A percentile compares a stretch with the other conserved stretches of the same genome.
Conservation (phyloP, 108 stramenopile species). For the Cyclotella baltica region DNA sequence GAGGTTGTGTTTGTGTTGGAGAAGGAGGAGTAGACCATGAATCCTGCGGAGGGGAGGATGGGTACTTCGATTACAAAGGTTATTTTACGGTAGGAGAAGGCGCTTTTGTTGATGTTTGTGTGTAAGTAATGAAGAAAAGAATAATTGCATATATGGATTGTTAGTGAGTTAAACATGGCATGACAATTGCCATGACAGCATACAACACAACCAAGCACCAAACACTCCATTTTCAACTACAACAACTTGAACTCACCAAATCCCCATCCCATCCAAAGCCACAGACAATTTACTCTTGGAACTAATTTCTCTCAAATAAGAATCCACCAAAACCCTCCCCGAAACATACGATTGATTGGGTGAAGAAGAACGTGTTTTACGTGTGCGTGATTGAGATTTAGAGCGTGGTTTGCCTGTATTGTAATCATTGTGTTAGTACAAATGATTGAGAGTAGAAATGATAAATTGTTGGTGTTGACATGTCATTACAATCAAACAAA, state of each 20-base stretch:
- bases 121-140: too few relatives aligned
- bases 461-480: too few relatives aligned
- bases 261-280: constrained; percentile 44
- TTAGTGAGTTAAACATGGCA: too few relatives aligned
- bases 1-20: constrained; percentile 19
- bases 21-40: constrained; percentile 48
- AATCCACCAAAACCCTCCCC: constrained; percentile 40
- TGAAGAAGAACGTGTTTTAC: constrained; percentile 23
- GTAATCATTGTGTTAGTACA: too few relatives aligned
- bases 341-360: constrained; percentile 22
- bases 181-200: too few relatives aligned
- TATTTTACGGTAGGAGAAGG: constrained; percentile 42
- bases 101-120: too few relatives aligned
- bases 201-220: too few relatives aligned
- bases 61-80: constrained; percentile 53
- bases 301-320: constrained; percentile 43
- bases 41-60: constrained; percentile 33
- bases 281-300: constrained; percentile 43
- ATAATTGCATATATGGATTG: too few relatives aligned
- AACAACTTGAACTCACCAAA: too few relatives aligned
- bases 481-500: not conserved
- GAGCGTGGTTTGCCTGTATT: constrained; percentile 41
- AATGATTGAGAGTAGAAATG: too few relatives aligned
- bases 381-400: constrained; percentile 26
- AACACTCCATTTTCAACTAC: too few relatives aligned